Base-by-base conservation (phyloP, 306 rosid genomes). In the Prinsepia uniflora region DNA sequence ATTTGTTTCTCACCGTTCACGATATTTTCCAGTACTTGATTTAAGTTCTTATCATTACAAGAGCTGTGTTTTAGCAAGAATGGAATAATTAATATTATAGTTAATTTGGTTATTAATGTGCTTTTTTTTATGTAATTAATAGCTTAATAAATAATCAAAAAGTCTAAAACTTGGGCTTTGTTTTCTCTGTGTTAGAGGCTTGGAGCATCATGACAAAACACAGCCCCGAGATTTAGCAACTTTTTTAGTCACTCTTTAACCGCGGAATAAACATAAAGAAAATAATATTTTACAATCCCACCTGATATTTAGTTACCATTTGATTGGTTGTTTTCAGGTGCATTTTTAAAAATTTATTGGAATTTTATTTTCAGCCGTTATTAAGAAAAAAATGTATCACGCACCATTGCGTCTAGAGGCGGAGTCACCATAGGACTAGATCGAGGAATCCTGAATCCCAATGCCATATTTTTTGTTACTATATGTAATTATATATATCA, bases 71-170 rank as follows among this genome's bases (percentile, higher is more conserved):
- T 54, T 57, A 24, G 63, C 63, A 58, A 46, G 30, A 24, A 24
- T 24, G n/a, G 2, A 30, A 30, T 30, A 30, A 30, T 30, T 30
- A 30, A 30, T 30, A 30, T 30, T 30, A 57, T 12, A 57, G 40
- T 22, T 8, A 43, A 9, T 43, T 30, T 9, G 9, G 61, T 17
- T n/a, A 22, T 54, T 13, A 62, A 10, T 45, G 82, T 59, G 55
- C 14, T 63, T 64, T 57, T 6, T 15, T 41, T 6, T 71, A 7
- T 13, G 40, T 42, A 50, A 74, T 30, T 30, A 65, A 54, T 15
- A 20, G 65, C 72, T 54, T 65, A 49, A 60, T 41, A 40, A 68
- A 58, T 76, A 46, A 24, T 46, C 1, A 17, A 58, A 59, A 45
- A 36, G 18, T 75, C 74, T 14, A 60, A 7, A 40, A 15, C 10